A percentile compares a stretch with the other conserved stretches of the same genome.
phyloP scores from a whole-genome alignment of 257 asterid species.

The Agastache rugosa region DNA sequence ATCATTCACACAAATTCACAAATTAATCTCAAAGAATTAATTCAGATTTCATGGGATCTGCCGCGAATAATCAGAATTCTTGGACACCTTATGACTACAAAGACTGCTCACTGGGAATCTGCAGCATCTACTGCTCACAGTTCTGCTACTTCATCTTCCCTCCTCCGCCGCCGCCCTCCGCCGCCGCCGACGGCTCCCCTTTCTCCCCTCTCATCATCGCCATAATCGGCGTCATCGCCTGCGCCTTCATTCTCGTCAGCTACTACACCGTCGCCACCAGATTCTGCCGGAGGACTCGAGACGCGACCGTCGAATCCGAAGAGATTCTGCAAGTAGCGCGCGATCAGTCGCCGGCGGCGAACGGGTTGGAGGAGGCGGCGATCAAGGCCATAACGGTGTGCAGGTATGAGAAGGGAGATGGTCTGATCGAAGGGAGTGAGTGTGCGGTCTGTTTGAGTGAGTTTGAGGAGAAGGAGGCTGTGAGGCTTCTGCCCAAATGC shows the following conservation, averaged over 20 bases:
- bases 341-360: constrained; percentile 44
- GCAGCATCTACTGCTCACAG: constrained; percentile 82
- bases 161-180: constrained; percentile 62
- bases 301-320: constrained; percentile 26
- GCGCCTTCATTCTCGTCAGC: constrained; percentile 53
- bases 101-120: constrained; percentile 71
- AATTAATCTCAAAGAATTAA: background rate
- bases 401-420: constrained; percentile 54
- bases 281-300: constrained; percentile 48
- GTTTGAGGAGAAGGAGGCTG: constrained; percentile 64
- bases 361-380: constrained; percentile 67
- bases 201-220: constrained; percentile 67
- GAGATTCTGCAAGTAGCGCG: constrained; percentile 28
- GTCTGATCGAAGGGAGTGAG: constrained; percentile 65
- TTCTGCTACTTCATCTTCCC: constrained; percentile 80
- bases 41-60: constrained; percentile 56
- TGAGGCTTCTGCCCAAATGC: constrained; percentile 85
- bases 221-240: constrained; percentile 48
- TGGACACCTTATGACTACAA: constrained; percentile 66
- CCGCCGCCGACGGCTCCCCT: constrained; percentile 42
- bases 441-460: constrained; percentile 81
- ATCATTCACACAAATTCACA: background rate
- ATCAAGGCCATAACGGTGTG: constrained; percentile 65
- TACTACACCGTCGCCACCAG: constrained; percentile 58
- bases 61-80: constrained; percentile 44